These are phyloP conservation scores for Hylodesmum podocarpum DNA, from an alignment of 306 rosid species.

Conservation along the genomic window DNA sequence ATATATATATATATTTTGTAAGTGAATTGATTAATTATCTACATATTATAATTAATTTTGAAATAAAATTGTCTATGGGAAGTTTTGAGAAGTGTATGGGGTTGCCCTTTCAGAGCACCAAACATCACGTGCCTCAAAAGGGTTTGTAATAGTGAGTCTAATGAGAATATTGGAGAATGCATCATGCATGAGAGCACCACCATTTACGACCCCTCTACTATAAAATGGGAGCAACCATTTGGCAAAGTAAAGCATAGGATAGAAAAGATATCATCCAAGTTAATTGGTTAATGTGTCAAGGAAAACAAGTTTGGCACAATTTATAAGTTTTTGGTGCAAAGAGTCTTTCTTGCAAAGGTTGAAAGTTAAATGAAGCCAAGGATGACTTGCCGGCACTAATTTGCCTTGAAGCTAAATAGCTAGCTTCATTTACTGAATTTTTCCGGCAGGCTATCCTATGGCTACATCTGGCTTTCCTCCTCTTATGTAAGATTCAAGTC, in stretches of 20 bases:
- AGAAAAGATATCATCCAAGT: neutral
- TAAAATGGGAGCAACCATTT: constrained; percentile 6
- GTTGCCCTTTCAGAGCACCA: neutral
- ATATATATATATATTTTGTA: no score
- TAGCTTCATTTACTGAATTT: neutral
- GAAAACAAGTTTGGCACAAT: neutral
- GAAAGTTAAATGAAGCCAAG: constrained; percentile 46
- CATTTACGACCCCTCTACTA: constrained; percentile 17
- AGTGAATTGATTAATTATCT: no score
- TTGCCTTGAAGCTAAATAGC: neutral
- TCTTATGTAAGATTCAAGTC: constrained; percentile 23
- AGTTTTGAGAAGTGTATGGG: constrained; percentile 1
- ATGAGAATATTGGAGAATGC: constrained; percentile 11
- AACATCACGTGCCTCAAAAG: neutral
- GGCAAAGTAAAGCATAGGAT: neutral
- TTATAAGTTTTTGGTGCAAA: constrained; percentile 6
- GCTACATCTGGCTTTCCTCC: constrained; percentile 34
- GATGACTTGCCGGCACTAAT: constrained; percentile 45
- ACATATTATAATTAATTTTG: no score
- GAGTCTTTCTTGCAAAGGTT: constrained; percentile 40
- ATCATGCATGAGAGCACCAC: constrained; percentile 5
- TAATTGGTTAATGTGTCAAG: neutral
- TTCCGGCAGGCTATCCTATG: constrained; percentile 26
- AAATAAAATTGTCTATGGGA: no score
- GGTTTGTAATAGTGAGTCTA: neutral